Percentiles rank a stretch among this genome's conserved stretches.
phyloP scores from a whole-genome alignment of 2,329 filamentous ascomycete genomes.

The Chrysoporthe austroafricana region DNA sequence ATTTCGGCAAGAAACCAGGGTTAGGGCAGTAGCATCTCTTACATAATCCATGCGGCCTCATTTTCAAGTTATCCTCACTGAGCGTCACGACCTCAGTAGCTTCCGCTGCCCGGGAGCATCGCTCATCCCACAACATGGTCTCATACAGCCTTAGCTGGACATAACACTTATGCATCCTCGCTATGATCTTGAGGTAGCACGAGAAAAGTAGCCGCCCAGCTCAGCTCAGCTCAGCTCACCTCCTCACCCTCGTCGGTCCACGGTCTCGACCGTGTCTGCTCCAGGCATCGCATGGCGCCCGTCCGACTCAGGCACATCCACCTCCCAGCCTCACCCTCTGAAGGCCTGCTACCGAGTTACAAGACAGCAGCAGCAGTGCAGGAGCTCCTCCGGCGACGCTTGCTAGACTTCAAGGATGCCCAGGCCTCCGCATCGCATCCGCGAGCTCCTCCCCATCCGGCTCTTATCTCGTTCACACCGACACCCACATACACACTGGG shows the following conservation, averaged over 20 bases:
- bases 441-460: slow-evolving; percentile 58
- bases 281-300: slow-evolving; percentile 5
- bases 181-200: not conserved
- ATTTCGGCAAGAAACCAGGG: not conserved
- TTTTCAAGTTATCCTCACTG: not conserved
- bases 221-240: no score
- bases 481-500: slow-evolving; percentile 87
- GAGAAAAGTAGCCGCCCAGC: no score
- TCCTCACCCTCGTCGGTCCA: no score
- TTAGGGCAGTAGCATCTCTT: not conserved
- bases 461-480: slow-evolving; percentile 81
- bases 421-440: slow-evolving; percentile 21
- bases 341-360: slow-evolving; percentile 40
- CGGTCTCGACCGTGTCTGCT: no score
- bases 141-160: not conserved
- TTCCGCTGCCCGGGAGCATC: no score
- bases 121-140: no score
- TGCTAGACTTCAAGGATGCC: slow-evolving; percentile 62
- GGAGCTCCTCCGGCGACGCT: slow-evolving; percentile 45
- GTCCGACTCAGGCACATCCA: slow-evolving; percentile 44
- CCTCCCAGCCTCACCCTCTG: slow-evolving; percentile 37
- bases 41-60: not conserved
- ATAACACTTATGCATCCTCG: no score
- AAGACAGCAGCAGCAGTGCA: slow-evolving; percentile 44
- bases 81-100: no score